Evolutionary conservation across 257 asterid genomes (phyloP), one percentile per base, ranked within the genome.

Genomic region (Gentiana dahurica): DNA sequence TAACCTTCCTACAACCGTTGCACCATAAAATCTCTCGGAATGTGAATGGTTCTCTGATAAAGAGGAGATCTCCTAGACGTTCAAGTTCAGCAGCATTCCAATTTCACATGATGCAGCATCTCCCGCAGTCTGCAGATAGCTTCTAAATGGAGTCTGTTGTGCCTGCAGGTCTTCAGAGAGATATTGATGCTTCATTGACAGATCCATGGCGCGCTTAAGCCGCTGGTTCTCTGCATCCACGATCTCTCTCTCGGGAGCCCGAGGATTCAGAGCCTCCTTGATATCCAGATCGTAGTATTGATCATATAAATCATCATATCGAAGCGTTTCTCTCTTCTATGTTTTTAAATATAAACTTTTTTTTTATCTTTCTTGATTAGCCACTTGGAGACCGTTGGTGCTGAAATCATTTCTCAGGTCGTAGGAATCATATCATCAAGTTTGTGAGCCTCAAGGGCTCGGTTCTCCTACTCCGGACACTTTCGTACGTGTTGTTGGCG

Each of bases 51-150:
- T 43, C 98, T 95, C 78, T 91, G 94, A 64, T 87, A 91, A 64
- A 91, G 96, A 41, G 98, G 96, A 76, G 73, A 15, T 79, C 98
- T 54, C 96, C 96, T n/a, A 87, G 81, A 35, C 94, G 92, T 76
- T 79, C 37, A 95, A 95, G 1, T 63, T 74, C 83, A 24, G 0
- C 24, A 24, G 24, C 24, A 24, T 24, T 24, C 24, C 24, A 24
- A 24, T 24, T 94, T 89, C 81, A 89, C 91, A 54, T 77, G 79
- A 63, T 89, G 75, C 65, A 86, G 58, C 92, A 89, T 89, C 4
- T 86, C 89, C 76, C 24, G 24, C 24, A 24, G 24, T 1, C 76
- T 81, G 94, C 32, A 89, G 91, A 78, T 89, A 86, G 74, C 74
- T 63, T 81, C 94, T 76, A 75, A 79, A 86, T 55, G 97, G 95